Percentiles rank a stretch among this genome's conserved stretches.
phyloP scores from a whole-genome alignment of 805 yeast genomes.

The Blastobotrys robertii region DNA sequence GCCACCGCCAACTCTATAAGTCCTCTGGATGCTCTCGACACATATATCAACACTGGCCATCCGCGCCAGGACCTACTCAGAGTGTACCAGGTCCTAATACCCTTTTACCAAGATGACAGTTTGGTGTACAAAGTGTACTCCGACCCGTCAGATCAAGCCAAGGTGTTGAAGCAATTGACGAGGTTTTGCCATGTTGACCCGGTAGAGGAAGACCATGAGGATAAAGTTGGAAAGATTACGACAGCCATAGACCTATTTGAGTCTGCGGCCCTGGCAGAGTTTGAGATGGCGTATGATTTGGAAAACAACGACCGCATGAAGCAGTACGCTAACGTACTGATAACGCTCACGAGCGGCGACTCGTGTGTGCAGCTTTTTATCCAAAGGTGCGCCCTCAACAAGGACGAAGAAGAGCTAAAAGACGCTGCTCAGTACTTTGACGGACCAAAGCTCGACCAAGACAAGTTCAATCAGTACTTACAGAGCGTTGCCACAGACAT shows the following conservation, averaged over 20 bases:
- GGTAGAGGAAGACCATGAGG: conserved; percentile 27
- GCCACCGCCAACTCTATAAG: not conserved
- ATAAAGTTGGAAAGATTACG: conserved; percentile 33
- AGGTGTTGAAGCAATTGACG: conserved; percentile 33
- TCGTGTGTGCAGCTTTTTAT: conserved; percentile 24
- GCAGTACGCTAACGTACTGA: conserved; percentile 26
- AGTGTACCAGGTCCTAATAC: conserved; percentile 31
- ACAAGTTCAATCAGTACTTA: conserved; percentile 13
- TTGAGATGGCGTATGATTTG: conserved; percentile 47
- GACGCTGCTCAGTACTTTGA: conserved; percentile 2
- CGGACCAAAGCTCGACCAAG: conserved; percentile 13
- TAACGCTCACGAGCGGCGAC: conserved; percentile 27
- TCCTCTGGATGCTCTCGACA: conserved; percentile 11
- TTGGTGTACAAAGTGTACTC: conserved; percentile 37
- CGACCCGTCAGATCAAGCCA: conserved; percentile 45
- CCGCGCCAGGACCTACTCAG: conserved; percentile 11
- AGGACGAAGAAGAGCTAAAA: conserved; percentile 1
- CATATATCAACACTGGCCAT: conserved; percentile 9
- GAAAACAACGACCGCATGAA: conserved; percentile 32
- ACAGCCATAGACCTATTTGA: conserved; percentile 60
- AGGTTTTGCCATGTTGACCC: conserved; percentile 30
- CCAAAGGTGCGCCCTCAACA: conserved; percentile 18
- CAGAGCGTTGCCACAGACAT: conserved; percentile 29
- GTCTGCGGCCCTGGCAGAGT: conserved; percentile 57
- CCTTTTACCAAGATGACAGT: conserved; percentile 40